Conservation (phyloP, 140 eudicot genomes). For the Senecio squalidus region DNA sequence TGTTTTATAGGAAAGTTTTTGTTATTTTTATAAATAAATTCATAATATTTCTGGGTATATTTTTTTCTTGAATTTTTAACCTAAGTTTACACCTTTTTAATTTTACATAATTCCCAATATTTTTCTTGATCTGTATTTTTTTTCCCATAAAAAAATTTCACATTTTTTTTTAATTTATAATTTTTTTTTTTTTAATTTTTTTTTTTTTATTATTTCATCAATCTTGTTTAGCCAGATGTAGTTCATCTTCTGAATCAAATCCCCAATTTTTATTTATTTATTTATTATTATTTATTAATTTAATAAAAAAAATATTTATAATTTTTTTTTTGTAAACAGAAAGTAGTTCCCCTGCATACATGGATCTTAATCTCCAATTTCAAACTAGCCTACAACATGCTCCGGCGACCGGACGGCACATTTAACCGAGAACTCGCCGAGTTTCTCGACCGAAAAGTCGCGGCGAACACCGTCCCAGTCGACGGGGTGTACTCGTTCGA, state of each 20-base stretch:
- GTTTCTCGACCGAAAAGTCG: constrained; percentile 83
- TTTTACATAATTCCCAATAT: too few relatives aligned
- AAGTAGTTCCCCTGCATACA: constrained; percentile 90
- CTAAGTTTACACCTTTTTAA: too few relatives aligned
- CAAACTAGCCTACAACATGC: constrained; percentile 83
- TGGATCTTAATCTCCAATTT: constrained; percentile 92
- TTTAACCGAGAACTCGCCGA: constrained; percentile 79
- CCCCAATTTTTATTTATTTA: neutral
- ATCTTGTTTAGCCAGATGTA: constrained; percentile 16
- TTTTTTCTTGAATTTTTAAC: too few relatives aligned
- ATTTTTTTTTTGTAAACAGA: constrained; percentile 33
- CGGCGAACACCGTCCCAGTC: constrained; percentile 62
- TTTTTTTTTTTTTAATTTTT: neutral
- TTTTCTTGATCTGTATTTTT: neutral
- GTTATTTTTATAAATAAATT: too few relatives aligned
- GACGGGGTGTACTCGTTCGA: constrained; percentile 88
- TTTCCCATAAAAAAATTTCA: neutral
- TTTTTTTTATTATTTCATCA: constrained; percentile 13
- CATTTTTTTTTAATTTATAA: neutral
- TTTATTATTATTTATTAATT: too few relatives aligned
- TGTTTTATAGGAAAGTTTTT: too few relatives aligned
- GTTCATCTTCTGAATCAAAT: neutral
- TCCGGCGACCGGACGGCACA: constrained; percentile 92
- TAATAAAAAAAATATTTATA: constrained; percentile 6
- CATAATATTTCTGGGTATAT: too few relatives aligned